phyloP scores from a whole-genome alignment of 2,329 filamentous ascomycete species.

The Epichloe hybrida region DNA sequence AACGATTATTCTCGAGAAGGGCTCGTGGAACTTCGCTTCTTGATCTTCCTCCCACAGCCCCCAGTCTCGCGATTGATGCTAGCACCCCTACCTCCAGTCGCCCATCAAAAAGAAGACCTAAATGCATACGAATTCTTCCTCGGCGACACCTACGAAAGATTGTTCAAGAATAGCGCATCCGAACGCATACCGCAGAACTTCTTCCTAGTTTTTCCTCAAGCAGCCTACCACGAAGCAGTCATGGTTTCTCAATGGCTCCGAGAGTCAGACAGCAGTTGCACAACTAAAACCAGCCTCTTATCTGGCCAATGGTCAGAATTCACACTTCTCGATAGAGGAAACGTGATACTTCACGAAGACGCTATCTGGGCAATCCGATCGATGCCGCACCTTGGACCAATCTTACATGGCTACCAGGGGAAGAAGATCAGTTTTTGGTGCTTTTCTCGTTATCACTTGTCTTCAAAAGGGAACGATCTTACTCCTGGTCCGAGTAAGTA shows the following conservation, averaged over 20 bases:
- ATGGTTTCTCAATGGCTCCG: conserved; percentile 33
- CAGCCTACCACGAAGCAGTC: conserved; percentile 18
- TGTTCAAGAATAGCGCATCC: conserved; percentile 10
- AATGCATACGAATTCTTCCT: conserved; percentile 17
- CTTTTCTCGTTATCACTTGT: too few relatives aligned
- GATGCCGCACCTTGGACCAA: conserved; percentile 23
- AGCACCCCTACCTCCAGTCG: conserved; percentile 10
- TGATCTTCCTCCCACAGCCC: conserved; percentile 21
- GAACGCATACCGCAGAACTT: conserved; percentile 18
- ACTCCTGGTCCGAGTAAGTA: too few relatives aligned
- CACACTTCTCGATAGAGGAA: conserved; percentile 13
- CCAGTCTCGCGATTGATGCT: conserved; percentile 12
- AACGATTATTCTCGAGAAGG: not conserved
- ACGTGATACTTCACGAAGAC: conserved; percentile 33
- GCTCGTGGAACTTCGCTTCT: conserved; percentile 19
- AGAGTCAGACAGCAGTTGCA: conserved; percentile 24
- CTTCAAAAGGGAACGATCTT: too few relatives aligned
- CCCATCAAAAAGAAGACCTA: not conserved
- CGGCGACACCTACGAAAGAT: conserved; percentile 18
- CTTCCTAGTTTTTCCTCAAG: conserved; percentile 35
- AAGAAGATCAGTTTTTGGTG: conserved; percentile 25
- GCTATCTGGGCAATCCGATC: conserved; percentile 22
- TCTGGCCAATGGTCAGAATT: conserved; percentile 37
- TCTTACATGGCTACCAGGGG: conserved; percentile 17
- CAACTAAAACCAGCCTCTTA: conserved; percentile 26